phyloP scores from a whole-genome alignment of 1,139 yeast genomes.

The Nadsonia commutata region DNA sequence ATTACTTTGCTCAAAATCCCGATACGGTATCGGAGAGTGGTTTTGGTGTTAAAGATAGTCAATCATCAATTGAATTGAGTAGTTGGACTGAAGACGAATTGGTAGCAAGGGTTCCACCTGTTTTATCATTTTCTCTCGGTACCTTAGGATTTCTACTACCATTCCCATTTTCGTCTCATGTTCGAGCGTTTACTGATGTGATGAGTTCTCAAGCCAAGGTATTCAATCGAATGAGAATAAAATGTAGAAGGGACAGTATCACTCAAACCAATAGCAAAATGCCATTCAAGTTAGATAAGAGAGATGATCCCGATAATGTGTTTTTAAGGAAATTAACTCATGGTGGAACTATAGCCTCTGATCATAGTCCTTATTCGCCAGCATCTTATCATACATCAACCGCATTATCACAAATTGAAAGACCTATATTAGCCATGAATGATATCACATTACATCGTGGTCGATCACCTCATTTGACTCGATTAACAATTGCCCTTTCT shows the following conservation, averaged over 20 bases:
- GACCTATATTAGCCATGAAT: constrained; percentile 59
- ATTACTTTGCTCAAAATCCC: constrained; percentile 36
- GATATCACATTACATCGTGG: constrained; percentile 85
- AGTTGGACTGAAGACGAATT: neutral
- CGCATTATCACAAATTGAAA: constrained; percentile 3
- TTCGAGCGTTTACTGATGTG: constrained; percentile 48
- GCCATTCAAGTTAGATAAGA: constrained; percentile 6
- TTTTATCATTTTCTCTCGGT: constrained; percentile 77
- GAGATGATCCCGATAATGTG: too few species aligned
- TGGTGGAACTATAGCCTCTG: too few species aligned
- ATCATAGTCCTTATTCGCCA: constrained; percentile 3
- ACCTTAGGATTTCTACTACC: constrained; percentile 85
- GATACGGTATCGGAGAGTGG: constrained; percentile 20
- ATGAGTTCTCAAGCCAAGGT: constrained; percentile 56
- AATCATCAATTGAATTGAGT: neutral
- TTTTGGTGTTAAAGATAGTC: neutral
- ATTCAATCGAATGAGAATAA: constrained; percentile 60
- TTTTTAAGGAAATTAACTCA: too few species aligned
- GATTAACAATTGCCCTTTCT: constrained; percentile 68
- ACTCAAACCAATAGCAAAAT: constrained; percentile 5
- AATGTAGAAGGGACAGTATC: constrained; percentile 36
- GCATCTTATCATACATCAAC: constrained; percentile 3
- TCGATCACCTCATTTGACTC: constrained; percentile 69
- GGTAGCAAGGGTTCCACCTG: constrained; percentile 59
- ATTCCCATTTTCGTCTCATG: constrained; percentile 49